Evolutionary conservation across 2,329 filamentous ascomycete species (phyloP).

Genomic region (Eurotiales sp.): DNA sequence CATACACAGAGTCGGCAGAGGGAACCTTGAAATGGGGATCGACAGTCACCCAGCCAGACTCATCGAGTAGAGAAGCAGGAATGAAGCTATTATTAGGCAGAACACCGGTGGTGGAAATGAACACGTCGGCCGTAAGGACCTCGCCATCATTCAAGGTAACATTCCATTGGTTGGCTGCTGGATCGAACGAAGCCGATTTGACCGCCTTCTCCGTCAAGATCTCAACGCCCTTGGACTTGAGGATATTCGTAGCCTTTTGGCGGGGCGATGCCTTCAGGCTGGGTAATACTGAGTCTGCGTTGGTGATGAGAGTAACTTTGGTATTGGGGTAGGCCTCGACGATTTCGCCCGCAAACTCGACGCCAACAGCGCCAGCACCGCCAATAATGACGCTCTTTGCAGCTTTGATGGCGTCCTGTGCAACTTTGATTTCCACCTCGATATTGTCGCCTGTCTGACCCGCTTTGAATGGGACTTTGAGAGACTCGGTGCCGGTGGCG

Average conservation of each 20-base stretch:
- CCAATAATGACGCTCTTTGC: conserved; percentile 46
- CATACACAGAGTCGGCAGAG: conserved; percentile 14
- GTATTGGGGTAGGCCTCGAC: conserved; percentile 34
- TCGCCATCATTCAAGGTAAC: conserved; percentile 14
- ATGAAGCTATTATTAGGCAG: conserved; percentile 21
- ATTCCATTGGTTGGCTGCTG: conserved; percentile 13
- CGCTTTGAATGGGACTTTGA: conserved; percentile 11
- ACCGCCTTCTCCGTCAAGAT: conserved; percentile 14
- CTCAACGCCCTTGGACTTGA: conserved; percentile 14
- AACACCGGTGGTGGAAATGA: conserved; percentile 19
- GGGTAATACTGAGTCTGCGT: conserved; percentile 12
- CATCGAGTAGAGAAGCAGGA: conserved; percentile 15
- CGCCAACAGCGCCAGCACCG: conserved; percentile 48
- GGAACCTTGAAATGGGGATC: conserved; percentile 17
- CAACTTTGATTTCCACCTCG: conserved; percentile 6
- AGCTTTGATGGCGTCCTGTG: conserved; percentile 31
- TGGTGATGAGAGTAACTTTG: conserved; percentile 29
- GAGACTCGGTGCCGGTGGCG: conserved; percentile 1
- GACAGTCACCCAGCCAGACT: conserved; percentile 19
- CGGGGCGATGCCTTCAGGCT: neutral
- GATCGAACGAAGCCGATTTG: conserved; percentile 8
- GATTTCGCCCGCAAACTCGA: conserved; percentile 49
- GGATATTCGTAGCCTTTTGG: conserved; percentile 8
- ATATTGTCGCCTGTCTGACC: neutral
- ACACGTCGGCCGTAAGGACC: conserved; percentile 22